Percentiles rank a stretch among this genome's conserved stretches.
Conservation (phyloP, 179 eudicot genomes). For the Carnegiea gigantea region DNA sequence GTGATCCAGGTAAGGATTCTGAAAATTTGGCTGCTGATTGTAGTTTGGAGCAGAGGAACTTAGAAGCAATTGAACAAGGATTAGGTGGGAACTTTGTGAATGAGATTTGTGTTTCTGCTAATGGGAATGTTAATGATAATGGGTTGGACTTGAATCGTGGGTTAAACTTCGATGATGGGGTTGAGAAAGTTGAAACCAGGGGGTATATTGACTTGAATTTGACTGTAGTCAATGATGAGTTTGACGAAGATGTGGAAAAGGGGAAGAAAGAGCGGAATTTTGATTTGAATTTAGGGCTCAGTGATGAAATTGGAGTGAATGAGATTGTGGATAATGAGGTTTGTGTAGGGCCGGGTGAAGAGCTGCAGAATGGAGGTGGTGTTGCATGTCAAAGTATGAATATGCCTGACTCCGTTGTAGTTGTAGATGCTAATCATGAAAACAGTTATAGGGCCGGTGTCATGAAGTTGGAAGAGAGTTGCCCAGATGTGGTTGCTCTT, state of each 20-base stretch:
- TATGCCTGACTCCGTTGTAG: conserved; percentile 3
- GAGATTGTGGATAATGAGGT: conserved; percentile 27
- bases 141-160: conserved; percentile 50
- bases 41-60: conserved; percentile 17
- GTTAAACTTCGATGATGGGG: conserved; percentile 36
- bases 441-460: conserved; percentile 19
- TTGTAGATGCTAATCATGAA: conserved; percentile 25
- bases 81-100: conserved; percentile 26
- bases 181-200: conserved; percentile 24
- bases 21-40: conserved; percentile 19
- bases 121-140: conserved; percentile 24
- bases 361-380: conserved; percentile 18
- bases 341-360: conserved; percentile 25
- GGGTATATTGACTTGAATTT: conserved; percentile 67
- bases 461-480: conserved; percentile 27
- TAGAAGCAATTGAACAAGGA: conserved; percentile 4
- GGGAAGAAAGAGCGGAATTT: conserved; percentile 46
- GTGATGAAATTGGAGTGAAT: conserved; percentile 39
- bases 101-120: conserved; percentile 15
- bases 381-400: background rate
- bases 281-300: conserved; percentile 74
- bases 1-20: conserved; percentile 47
- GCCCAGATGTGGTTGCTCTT: conserved; percentile 24
- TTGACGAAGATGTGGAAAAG: conserved; percentile 23
- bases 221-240: conserved; percentile 41